Evolutionary conservation across 2,329 filamentous ascomycete genomes (phyloP).

Genomic region (Pleoardoris graminearum): DNA sequence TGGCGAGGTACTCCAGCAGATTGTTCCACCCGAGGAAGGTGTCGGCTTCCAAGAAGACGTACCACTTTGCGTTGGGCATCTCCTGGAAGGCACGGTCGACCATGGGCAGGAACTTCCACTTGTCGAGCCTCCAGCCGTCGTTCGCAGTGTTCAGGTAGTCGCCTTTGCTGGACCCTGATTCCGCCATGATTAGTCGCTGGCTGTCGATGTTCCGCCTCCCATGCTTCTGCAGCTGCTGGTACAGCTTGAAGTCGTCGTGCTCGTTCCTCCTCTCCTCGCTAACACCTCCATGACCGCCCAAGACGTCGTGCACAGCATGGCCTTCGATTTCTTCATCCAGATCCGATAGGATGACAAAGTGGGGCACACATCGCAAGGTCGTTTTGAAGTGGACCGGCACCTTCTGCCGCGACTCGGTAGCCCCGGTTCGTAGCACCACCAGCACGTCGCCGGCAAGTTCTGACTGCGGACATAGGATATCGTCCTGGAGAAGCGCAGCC

Average conservation of each 20-base stretch:
- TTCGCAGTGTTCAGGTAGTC: slow-evolving; percentile 43
- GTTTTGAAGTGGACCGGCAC: slow-evolving; percentile 61
- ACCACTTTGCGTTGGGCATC: slow-evolving; percentile 44
- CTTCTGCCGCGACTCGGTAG: slow-evolving; percentile 61
- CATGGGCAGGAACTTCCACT: slow-evolving; percentile 63
- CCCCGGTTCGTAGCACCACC: slow-evolving; percentile 63
- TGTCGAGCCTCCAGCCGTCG: slow-evolving; percentile 58
- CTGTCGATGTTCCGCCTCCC: slow-evolving; percentile 50
- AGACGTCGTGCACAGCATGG: slow-evolving; percentile 53
- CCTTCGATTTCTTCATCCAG: slow-evolving; percentile 58
- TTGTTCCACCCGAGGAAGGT: slow-evolving; percentile 45
- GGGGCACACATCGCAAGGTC: slow-evolving; percentile 59
- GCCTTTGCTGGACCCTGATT: slow-evolving; percentile 40
- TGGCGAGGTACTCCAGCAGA: slow-evolving; percentile 46
- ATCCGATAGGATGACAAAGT: slow-evolving; percentile 63
- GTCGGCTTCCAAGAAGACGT: slow-evolving; percentile 45
- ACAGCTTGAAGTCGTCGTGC: slow-evolving; percentile 57
- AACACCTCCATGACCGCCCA: slow-evolving; percentile 54
- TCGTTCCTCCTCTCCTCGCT: slow-evolving; percentile 41
- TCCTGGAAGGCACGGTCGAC: slow-evolving; percentile 52
- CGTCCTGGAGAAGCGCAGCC: slow-evolving; percentile 17
- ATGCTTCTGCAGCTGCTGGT: slow-evolving; percentile 52
- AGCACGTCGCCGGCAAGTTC: slow-evolving; percentile 55
- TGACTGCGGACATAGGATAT: slow-evolving; percentile 37
- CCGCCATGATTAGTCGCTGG: slow-evolving; percentile 33